Evolutionary conservation across 1,284 basidiomycete species (phyloP).

Genomic region (Rhodofomes roseus): DNA sequence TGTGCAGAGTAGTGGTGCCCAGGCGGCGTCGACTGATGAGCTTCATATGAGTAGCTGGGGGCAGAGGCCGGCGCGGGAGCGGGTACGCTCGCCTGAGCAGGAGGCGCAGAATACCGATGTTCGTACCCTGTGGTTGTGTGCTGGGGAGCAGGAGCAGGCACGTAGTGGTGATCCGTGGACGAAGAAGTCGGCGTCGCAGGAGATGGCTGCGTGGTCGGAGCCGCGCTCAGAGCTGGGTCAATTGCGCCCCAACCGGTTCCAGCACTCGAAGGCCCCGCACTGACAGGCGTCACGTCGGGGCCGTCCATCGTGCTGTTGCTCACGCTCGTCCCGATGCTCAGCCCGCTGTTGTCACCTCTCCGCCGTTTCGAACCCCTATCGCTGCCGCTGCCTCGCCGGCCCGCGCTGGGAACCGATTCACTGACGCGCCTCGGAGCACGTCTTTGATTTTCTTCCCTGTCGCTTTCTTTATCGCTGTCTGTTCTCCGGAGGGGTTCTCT

Average conservation of each 20-base stretch:
- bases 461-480: constrained; percentile 21
- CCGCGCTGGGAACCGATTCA: neutral
- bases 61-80: constrained; percentile 13
- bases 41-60: constrained; percentile 20
- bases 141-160: constrained; percentile 13
- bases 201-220: constrained; percentile 12
- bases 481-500: neutral
- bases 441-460: constrained; percentile 18
- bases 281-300: constrained; percentile 1
- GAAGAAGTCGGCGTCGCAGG: constrained; percentile 1
- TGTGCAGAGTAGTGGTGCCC: constrained; percentile 19
- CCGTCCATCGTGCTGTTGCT: constrained; percentile 2
- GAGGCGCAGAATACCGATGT: constrained; percentile 22
- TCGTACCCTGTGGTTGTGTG: constrained; percentile 22
- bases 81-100: constrained; percentile 8
- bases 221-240: constrained; percentile 23
- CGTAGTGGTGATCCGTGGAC: constrained; percentile 7
- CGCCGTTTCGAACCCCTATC: constrained; percentile 19
- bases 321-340: constrained; percentile 6
- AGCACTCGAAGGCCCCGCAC: constrained; percentile 16
- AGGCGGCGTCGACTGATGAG: constrained; percentile 17
- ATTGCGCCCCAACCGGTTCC: constrained; percentile 19
- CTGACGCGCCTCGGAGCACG: constrained; percentile 15
- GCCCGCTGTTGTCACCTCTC: constrained; percentile 13
- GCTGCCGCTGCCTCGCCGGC: constrained; percentile 14